A percentile compares a stretch with the other conserved stretches of the same genome.
phyloP scores from a whole-genome alignment of 1,284 basidiomycete genomes.

The Ustilago bromivora region DNA sequence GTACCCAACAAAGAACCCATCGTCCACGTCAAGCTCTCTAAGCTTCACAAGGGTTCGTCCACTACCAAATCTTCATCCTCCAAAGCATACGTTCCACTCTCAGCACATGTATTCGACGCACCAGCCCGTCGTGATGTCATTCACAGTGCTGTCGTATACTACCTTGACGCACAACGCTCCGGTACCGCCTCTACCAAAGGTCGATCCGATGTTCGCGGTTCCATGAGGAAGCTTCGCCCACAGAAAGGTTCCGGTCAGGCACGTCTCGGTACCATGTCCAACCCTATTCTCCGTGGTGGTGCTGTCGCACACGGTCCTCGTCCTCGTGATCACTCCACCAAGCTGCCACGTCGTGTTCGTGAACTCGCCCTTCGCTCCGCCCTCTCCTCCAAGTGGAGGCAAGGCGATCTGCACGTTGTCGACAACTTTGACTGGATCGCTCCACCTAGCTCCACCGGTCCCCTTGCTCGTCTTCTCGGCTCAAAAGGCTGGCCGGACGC shows the following conservation, averaged over 20 bases:
- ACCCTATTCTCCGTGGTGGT: slow-evolving; percentile 90
- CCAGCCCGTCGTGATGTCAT: slow-evolving; percentile 90
- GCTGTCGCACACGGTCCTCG: slow-evolving; percentile 91
- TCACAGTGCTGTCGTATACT: slow-evolving; percentile 90
- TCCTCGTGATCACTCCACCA: slow-evolving; percentile 89
- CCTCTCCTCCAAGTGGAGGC: slow-evolving; percentile 82
- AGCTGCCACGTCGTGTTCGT: slow-evolving; percentile 88
- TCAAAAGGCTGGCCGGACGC: slow-evolving; percentile 62
- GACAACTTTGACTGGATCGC: slow-evolving; percentile 72
- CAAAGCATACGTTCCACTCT: slow-evolving; percentile 75
- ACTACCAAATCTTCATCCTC: neutral
- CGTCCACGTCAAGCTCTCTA: slow-evolving; percentile 54
- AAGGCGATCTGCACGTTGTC: slow-evolving; percentile 81
- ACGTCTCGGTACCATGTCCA: slow-evolving; percentile 87
- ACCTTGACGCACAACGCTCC: slow-evolving; percentile 86
- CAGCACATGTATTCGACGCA: slow-evolving; percentile 83
- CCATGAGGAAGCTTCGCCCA: slow-evolving; percentile 85
- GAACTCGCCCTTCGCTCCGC: slow-evolving; percentile 93
- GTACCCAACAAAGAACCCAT: slow-evolving; percentile 43
- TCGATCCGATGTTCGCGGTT: slow-evolving; percentile 87
- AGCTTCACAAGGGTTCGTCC: slow-evolving; percentile 27
- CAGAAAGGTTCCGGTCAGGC: slow-evolving; percentile 94
- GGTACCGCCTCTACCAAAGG: slow-evolving; percentile 93
- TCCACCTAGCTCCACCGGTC: slow-evolving; percentile 60
- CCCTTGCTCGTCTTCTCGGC: slow-evolving; percentile 55